phyloP scores from a whole-genome alignment of 2,329 filamentous ascomycete species.

The Aspergillus sojae region DNA sequence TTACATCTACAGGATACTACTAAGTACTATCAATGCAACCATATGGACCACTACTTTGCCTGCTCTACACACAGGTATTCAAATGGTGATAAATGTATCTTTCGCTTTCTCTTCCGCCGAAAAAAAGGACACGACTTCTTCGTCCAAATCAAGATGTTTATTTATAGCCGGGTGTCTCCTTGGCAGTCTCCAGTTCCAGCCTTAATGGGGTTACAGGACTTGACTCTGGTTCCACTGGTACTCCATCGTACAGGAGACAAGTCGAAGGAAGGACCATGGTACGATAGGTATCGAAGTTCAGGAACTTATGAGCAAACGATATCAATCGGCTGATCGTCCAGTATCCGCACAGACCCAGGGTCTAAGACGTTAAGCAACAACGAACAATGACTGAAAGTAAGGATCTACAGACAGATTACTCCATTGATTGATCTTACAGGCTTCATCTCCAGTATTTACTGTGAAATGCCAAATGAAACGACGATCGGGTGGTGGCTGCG shows the following conservation, averaged over 20 bases:
- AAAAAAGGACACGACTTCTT: not conserved
- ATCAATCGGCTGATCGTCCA: too few species aligned
- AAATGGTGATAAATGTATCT: not conserved
- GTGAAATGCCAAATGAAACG: constrained; percentile 9
- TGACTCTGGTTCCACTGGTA: not conserved
- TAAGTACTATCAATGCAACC: too few species aligned
- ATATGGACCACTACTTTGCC: not conserved
- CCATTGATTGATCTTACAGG: not conserved
- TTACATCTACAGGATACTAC: too few species aligned
- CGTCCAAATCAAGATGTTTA: not conserved
- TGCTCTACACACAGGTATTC: not conserved
- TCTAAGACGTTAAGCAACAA: not conserved
- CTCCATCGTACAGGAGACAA: not conserved
- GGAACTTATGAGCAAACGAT: not conserved
- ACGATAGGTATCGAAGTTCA: not conserved
- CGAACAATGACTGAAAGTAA: not conserved
- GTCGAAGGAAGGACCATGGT: not conserved
- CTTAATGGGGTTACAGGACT: not conserved
- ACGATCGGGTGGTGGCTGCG: constrained; percentile 20
- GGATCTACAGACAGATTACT: not conserved
- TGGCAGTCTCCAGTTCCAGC: not conserved
- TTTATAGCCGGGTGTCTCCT: not conserved
- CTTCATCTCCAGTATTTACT: not conserved
- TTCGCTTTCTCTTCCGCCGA: not conserved
- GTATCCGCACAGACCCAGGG: not conserved